A percentile compares a stretch with the other conserved stretches of the same genome.
Evolutionary conservation across 2,329 filamentous ascomycete species (phyloP).

Genomic region (Epichloe sylvatica): DNA sequence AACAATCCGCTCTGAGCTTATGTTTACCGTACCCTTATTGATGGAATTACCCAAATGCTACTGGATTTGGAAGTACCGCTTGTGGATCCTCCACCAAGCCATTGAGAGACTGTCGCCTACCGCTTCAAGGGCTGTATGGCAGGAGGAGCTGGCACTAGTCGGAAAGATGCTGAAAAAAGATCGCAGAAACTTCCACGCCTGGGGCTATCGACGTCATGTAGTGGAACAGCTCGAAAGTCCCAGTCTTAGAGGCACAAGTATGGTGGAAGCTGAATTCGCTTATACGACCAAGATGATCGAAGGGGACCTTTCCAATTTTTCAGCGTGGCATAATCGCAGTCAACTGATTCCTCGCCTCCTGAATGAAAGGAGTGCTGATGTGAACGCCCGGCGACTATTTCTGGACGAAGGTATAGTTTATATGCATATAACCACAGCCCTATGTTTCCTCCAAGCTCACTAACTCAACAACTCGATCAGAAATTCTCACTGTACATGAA

Average conservation of each 20-base stretch:
- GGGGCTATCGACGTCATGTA: conserved; percentile 76
- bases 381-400: conserved; percentile 49
- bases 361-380: conserved; percentile 52
- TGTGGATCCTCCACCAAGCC: conserved; percentile 68
- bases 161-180: conserved; percentile 83
- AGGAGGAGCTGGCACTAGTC: conserved; percentile 67
- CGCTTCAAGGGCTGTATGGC: conserved; percentile 57
- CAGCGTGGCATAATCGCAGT: conserved; percentile 86
- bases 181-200: conserved; percentile 88
- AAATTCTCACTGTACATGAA: conserved; percentile 61
- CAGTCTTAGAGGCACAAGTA: conserved; percentile 38
- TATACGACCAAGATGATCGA: conserved; percentile 86
- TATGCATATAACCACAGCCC: conserved; percentile 18
- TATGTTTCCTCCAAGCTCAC: neutral
- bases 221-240: conserved; percentile 58
- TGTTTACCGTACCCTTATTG: conserved; percentile 72
- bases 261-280: conserved; percentile 68
- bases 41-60: conserved; percentile 90
- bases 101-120: conserved; percentile 45
- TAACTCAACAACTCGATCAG: conserved; percentile 23
- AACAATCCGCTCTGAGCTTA: conserved; percentile 57
- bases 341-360: conserved; percentile 69
- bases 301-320: conserved; percentile 85
- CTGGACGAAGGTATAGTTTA: conserved; percentile 45
- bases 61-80: conserved; percentile 96